Conservation (phyloP, 495 filamentous ascomycete genomes). For the Aspergillus asperescens region DNA sequence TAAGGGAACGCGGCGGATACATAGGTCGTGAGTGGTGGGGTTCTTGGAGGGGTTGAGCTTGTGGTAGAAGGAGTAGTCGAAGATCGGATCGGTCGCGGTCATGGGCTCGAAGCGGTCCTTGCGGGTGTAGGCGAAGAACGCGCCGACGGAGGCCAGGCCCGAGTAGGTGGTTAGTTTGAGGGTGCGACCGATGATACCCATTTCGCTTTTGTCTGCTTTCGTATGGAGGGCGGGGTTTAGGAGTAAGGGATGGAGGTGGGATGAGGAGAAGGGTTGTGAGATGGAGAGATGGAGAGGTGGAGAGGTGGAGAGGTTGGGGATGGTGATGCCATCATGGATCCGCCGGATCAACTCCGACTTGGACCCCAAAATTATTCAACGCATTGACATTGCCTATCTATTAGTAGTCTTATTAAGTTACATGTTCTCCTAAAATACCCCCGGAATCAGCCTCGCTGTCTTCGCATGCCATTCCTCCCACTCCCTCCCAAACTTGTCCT, state of each 20-base stretch:
- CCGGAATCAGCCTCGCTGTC: slow-evolving; percentile 26
- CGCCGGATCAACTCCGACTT: slow-evolving; percentile 6
- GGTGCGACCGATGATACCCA: slow-evolving; percentile 16
- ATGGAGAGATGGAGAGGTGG: background rate
- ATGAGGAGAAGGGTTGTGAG: background rate
- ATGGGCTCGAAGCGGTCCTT: slow-evolving; percentile 46
- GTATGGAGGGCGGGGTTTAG: background rate
- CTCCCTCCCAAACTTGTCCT: slow-evolving; percentile 31
- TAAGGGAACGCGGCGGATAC: slow-evolving; percentile 56
- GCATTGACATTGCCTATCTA: background rate
- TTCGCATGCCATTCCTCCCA: slow-evolving; percentile 42
- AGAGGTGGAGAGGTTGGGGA: background rate
- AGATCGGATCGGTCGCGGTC: slow-evolving; percentile 54
- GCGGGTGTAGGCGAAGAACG: slow-evolving; percentile 42
- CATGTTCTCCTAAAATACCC: slow-evolving; percentile 12
- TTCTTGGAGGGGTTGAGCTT: slow-evolving; percentile 59
- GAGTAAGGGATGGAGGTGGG: no score
- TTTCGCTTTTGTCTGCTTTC: background rate
- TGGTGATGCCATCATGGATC: background rate
- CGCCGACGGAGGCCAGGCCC: slow-evolving; percentile 36
- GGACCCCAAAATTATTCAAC: background rate
- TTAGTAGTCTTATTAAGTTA: background rate
- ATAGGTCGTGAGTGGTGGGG: slow-evolving; percentile 57
- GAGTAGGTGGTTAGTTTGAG: slow-evolving; percentile 40
- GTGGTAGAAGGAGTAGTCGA: slow-evolving; percentile 48